Percentiles rank a stretch among this genome's conserved stretches.
These are phyloP conservation scores for Colletotrichum sp. DNA, from an alignment of 2,329 filamentous ascomycete species.

Conservation along the genomic window DNA sequence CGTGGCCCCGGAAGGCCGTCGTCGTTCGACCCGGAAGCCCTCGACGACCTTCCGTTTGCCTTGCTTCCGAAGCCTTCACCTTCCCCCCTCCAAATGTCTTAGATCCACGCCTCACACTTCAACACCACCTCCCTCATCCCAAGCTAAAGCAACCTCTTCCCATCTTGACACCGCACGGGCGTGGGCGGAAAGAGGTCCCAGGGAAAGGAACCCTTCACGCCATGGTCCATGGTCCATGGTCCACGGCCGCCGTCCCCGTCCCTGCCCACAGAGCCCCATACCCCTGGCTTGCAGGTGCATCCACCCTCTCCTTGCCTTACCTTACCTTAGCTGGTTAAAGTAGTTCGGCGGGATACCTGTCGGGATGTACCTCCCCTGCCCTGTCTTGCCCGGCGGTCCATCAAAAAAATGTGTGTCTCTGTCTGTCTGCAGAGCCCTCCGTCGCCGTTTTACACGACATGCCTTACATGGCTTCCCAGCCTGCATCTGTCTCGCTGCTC, in stretches of 20 bases:
- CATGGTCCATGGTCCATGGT: background rate
- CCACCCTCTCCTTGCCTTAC: background rate
- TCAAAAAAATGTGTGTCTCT: background rate
- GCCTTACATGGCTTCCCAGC: background rate
- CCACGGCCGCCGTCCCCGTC: background rate
- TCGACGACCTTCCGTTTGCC: conserved; percentile 4
- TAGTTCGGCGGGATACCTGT: background rate
- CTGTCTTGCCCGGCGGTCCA: background rate
- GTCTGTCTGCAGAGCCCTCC: conserved; percentile 8
- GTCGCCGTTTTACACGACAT: conserved; percentile 21
- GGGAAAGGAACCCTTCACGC: background rate
- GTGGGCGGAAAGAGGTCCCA: background rate
- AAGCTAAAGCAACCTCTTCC: conserved; percentile 7
- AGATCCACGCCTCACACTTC: conserved; percentile 6
- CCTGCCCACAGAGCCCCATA: conserved; percentile 22
- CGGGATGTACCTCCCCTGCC: background rate
- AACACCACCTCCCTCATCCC: background rate
- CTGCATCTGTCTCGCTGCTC: conserved; percentile 6
- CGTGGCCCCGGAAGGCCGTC: background rate
- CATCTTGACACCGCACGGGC: conserved; percentile 16
- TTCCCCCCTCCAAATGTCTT: background rate
- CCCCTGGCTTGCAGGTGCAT: conserved; percentile 16
- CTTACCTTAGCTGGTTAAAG: background rate
- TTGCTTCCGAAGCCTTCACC: background rate
- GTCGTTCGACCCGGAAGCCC: conserved; percentile 5